Evolutionary conservation across 2,329 filamentous ascomycete genomes (phyloP).

Genomic region (Cladosporium sp.): DNA sequence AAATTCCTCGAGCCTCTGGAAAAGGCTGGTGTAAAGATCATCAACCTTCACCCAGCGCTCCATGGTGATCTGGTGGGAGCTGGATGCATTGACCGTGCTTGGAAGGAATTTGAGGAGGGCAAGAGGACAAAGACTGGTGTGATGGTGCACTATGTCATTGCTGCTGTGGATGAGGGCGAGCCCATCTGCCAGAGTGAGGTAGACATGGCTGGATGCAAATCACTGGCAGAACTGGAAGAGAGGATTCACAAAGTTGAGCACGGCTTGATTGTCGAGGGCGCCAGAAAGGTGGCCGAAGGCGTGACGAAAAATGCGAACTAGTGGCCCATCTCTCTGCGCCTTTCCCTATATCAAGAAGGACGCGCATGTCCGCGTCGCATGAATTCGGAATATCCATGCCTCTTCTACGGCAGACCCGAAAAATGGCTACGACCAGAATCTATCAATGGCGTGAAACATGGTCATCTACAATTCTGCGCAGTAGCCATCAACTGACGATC

Average conservation of each 20-base stretch:
- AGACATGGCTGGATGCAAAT: conserved; percentile 55
- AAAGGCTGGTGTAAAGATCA: conserved; percentile 60
- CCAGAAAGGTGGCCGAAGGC: conserved; percentile 46
- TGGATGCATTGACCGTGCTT: conserved; percentile 71
- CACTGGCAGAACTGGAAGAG: conserved; percentile 61
- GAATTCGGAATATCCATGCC: too few species aligned
- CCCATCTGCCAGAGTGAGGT: conserved; percentile 70
- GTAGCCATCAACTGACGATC: too few species aligned
- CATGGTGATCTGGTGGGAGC: conserved; percentile 70
- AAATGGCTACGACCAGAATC: too few species aligned
- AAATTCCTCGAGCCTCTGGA: conserved; percentile 67
- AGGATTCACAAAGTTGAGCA: conserved; percentile 76
- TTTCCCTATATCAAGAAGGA: neutral
- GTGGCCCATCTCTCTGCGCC: conserved; percentile 12
- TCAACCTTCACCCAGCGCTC: conserved; percentile 77
- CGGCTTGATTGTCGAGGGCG: conserved; percentile 72
- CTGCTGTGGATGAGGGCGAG: conserved; percentile 73
- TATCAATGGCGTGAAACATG: too few species aligned
- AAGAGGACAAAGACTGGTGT: conserved; percentile 68
- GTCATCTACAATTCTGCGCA: too few species aligned
- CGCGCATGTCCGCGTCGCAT: neutral
- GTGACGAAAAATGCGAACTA: neutral
- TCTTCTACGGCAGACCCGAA: neutral
- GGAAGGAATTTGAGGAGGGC: conserved; percentile 65
- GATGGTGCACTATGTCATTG: conserved; percentile 80